Conservation (phyloP, 768 basidiomycete genomes). For the Termitomyces sp. region DNA sequence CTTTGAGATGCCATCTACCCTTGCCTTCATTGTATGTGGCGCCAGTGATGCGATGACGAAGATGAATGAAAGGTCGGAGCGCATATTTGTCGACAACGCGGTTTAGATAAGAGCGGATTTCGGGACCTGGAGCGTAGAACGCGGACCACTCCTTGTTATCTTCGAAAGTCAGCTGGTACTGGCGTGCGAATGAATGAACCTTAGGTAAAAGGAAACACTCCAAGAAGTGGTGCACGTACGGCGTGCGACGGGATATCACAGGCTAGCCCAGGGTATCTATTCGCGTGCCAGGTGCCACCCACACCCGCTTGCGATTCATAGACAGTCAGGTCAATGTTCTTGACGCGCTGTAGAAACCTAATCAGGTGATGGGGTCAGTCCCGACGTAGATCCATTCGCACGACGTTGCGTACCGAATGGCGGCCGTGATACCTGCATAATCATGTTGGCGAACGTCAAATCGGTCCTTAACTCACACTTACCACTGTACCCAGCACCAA, state of each 20-base stretch:
- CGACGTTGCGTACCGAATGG: constrained; percentile 36
- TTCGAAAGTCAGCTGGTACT: constrained; percentile 61
- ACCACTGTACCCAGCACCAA: constrained; percentile 60
- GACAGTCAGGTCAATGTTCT: constrained; percentile 49
- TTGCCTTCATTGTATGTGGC: constrained; percentile 45
- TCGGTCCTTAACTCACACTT: constrained; percentile 2
- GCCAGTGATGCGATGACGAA: constrained; percentile 47
- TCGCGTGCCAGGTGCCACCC: constrained; percentile 59
- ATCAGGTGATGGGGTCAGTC: background rate
- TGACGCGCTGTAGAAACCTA: constrained; percentile 48
- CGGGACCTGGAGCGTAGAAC: constrained; percentile 54
- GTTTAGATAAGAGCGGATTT: constrained; percentile 53
- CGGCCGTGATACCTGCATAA: constrained; percentile 43
- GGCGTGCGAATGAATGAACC: background rate
- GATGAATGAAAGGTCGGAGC: constrained; percentile 46
- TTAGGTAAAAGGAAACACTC: background rate
- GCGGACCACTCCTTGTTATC: constrained; percentile 56
- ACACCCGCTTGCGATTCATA: constrained; percentile 58
- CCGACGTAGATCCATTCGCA: background rate
- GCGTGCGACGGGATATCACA: constrained; percentile 8
- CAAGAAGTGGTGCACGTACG: background rate
- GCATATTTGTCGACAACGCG: constrained; percentile 52
- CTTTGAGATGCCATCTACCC: constrained; percentile 53
- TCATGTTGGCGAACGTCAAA: background rate
- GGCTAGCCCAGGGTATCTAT: constrained; percentile 37